These are phyloP conservation scores for Mycena galopus DNA, from an alignment of 768 basidiomycete genomes.

Conservation along the genomic window DNA sequence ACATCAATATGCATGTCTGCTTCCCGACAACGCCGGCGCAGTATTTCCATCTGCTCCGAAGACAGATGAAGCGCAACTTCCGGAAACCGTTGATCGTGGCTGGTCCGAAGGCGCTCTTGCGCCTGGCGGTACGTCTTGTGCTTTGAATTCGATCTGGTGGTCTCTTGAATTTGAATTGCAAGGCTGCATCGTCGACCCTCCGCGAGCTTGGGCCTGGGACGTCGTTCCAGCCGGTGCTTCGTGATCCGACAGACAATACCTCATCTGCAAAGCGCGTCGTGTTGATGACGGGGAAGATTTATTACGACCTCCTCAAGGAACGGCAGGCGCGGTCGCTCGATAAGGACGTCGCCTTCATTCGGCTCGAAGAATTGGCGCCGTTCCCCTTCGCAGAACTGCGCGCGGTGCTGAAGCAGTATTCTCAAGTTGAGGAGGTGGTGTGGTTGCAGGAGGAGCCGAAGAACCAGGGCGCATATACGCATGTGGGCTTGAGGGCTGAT, in stretches of 20 bases:
- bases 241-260: slow-evolving; percentile 58
- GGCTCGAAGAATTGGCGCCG: slow-evolving; percentile 89
- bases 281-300: slow-evolving; percentile 85
- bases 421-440: slow-evolving; percentile 54
- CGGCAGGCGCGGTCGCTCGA: slow-evolving; percentile 64
- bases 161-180: not conserved
- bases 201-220: slow-evolving; percentile 71
- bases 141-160: not conserved
- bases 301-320: slow-evolving; percentile 87
- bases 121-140: slow-evolving; percentile 70
- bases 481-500: slow-evolving; percentile 71
- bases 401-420: slow-evolving; percentile 61
- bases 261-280: slow-evolving; percentile 72
- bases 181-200: slow-evolving; percentile 83
- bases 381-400: slow-evolving; percentile 81
- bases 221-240: slow-evolving; percentile 76
- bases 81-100: slow-evolving; percentile 89
- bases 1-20: slow-evolving; percentile 87
- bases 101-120: slow-evolving; percentile 85
- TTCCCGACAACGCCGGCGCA: slow-evolving; percentile 93
- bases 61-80: slow-evolving; percentile 88
- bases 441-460: slow-evolving; percentile 92
- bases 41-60: slow-evolving; percentile 92
- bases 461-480: slow-evolving; percentile 87
- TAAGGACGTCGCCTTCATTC: slow-evolving; percentile 72